Conservation (phyloP, 257 asterid genomes). For the Nemophila menziesii region DNA sequence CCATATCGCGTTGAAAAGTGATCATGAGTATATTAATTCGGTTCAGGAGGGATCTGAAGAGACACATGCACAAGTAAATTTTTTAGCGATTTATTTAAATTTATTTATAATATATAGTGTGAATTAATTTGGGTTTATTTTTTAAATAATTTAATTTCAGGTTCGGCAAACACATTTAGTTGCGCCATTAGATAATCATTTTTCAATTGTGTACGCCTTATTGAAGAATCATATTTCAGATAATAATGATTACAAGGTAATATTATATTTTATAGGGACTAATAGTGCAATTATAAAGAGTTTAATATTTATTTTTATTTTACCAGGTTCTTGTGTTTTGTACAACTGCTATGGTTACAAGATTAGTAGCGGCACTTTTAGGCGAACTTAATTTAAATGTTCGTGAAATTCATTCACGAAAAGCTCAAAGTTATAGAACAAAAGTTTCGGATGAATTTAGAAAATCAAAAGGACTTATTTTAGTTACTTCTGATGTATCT, state of each 20-base stretch:
- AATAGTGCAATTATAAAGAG: background rate
- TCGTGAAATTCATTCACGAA: conserved; percentile 90
- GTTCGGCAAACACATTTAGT: conserved; percentile 76
- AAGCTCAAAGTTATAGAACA: conserved; percentile 85
- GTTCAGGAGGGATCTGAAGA: conserved; percentile 93
- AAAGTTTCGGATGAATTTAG: conserved; percentile 85
- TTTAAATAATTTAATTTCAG: conserved; percentile 31
- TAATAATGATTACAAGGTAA: conserved; percentile 81
- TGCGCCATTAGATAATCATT: conserved; percentile 74
- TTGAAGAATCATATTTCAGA: conserved; percentile 76
- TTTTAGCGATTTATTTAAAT: background rate
- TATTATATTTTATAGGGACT: too few relatives aligned
- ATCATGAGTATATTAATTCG: conserved; percentile 81
- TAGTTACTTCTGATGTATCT: conserved; percentile 93
- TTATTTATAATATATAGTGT: conserved; percentile 1
- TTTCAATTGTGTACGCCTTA: conserved; percentile 54
- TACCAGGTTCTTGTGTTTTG: conserved; percentile 57
- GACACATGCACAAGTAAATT: conserved; percentile 75
- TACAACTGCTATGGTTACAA: conserved; percentile 98
- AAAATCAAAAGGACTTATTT: conserved; percentile 88
- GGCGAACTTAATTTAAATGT: conserved; percentile 74
- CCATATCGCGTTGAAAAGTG: conserved; percentile 85
- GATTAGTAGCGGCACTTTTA: conserved; percentile 81
- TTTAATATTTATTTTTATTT: background rate
- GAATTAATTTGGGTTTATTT: too few relatives aligned